Evolutionary conservation across 2,329 filamentous ascomycete species (phyloP), one percentile per base, ranked within the genome.

Genomic region (Metarhizium anisopliae): DNA sequence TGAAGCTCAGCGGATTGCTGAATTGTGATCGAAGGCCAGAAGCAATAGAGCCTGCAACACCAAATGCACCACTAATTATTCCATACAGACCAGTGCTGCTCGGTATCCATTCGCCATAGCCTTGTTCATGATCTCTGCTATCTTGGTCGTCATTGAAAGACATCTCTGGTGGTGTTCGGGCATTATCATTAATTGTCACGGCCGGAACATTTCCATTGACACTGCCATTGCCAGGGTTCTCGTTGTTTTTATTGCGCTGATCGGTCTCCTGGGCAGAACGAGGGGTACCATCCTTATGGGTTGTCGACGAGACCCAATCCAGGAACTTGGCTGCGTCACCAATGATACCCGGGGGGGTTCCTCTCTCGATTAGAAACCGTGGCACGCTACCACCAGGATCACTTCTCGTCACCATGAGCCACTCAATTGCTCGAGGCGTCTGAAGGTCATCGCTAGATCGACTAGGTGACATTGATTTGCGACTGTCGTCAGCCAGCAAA

Each of bases 401-500:
- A 67, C 88, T 93, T 51, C 91, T 80, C 1, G 90, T 95, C 18
- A 95, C 83, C 91, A 96, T 96, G 58, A 94, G 81, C 91, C 91
- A 96, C 69, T 96, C 91, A 2, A 96, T 68, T 30, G 75, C 70
- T 36, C 54, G 52, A 6, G 55, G 51, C 2, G 42, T 32, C 70
- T 74, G n/a, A 73, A 67, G 1, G 61, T 66, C 4, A 72, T 66
- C 10, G 70, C 66, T 64, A 2, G 52, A 32, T 6, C 30, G 52
- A n/a, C 55, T 56, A 1, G 56, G 59, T 0, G 58, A 50, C 47
- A 57, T 60, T 2, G 59, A 54, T 53, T 60, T 62, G n/a, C 59
- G 58, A 6, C 50, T 55, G 6, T 77, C 59, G 18, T 67, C 64
- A 20, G 63, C 59, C 4, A 53, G 51, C n/a, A 71, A 53, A 51